phyloP scores from a whole-genome alignment of 495 filamentous ascomycete genomes.

The Mycothermus thermophilus region DNA sequence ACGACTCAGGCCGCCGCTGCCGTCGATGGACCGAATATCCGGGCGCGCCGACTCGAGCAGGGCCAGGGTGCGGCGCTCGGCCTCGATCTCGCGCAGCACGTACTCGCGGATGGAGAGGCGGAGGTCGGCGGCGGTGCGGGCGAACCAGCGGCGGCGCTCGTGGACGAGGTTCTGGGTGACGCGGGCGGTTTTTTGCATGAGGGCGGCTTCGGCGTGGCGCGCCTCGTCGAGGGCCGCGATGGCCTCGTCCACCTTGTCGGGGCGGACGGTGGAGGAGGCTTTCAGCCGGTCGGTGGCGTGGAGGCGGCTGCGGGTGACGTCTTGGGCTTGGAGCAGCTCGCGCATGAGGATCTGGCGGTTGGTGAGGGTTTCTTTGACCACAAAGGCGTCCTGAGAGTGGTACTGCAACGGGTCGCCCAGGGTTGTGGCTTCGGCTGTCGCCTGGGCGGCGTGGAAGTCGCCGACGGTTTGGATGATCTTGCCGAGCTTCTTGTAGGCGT shows the following conservation, averaged over 20 bases:
- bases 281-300: conserved; percentile 81
- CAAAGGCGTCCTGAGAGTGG: conserved; percentile 90
- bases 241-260: conserved; percentile 94
- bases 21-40: conserved; percentile 85
- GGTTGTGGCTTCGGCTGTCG: conserved; percentile 89
- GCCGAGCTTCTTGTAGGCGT: conserved; percentile 89
- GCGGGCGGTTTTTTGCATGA: conserved; percentile 67
- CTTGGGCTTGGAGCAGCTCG: conserved; percentile 79
- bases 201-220: conserved; percentile 57
- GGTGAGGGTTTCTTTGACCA: conserved; percentile 97
- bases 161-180: conserved; percentile 80
- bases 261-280: conserved; percentile 62
- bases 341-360: conserved; percentile 98
- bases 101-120: conserved; percentile 75
- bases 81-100: conserved; percentile 86
- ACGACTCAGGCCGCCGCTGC: conserved; percentile 73
- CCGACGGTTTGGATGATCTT: conserved; percentile 84
- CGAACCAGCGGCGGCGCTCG: conserved; percentile 86
- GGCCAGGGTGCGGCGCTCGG: conserved; percentile 81
- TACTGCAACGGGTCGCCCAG: conserved; percentile 89
- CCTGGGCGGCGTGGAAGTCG: conserved; percentile 94
- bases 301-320: conserved; percentile 60
- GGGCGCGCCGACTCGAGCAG: conserved; percentile 84
- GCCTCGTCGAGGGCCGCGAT: conserved; percentile 82
- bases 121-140: conserved; percentile 69